phyloP scores from a whole-genome alignment of 495 filamentous ascomycete genomes.

The Xylaria curta region DNA sequence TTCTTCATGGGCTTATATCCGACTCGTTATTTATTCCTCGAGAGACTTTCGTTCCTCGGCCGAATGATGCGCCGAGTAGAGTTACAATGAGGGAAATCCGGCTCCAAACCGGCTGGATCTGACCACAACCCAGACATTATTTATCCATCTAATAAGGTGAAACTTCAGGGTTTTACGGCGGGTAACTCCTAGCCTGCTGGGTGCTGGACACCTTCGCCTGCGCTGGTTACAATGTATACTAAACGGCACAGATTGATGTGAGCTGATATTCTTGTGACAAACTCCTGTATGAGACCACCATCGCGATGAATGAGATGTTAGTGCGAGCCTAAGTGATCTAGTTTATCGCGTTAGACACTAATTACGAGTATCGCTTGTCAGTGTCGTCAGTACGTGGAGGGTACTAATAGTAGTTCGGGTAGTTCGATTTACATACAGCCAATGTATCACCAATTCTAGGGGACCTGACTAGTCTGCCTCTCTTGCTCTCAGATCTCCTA shows the following conservation, averaged over 20 bases:
- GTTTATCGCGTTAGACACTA: not conserved
- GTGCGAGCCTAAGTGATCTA: not conserved
- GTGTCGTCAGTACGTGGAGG: not conserved
- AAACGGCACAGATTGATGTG: not conserved
- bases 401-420: not conserved
- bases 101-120: not conserved
- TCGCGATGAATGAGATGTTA: not conserved
- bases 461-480: not conserved
- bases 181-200: not conserved
- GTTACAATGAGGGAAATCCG: not conserved
- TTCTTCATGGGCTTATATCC: not conserved
- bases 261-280: conserved; percentile 5
- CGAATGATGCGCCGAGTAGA: conserved; percentile 5
- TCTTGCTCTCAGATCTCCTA: not conserved
- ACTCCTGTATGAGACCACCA: not conserved
- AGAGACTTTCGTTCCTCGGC: conserved; percentile 6
- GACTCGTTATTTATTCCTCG: not conserved
- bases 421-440: conserved; percentile 5
- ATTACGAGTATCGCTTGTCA: not conserved
- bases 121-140: not conserved
- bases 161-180: conserved; percentile 12
- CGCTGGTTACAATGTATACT: not conserved
- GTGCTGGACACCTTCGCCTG: not conserved
- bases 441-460: not conserved
- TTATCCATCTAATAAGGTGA: conserved; percentile 14